Evolutionary conservation across 345 rosid genomes (phyloP), one percentile per base, ranked within the genome.

Genomic region (Ceriops zippeliana): DNA sequence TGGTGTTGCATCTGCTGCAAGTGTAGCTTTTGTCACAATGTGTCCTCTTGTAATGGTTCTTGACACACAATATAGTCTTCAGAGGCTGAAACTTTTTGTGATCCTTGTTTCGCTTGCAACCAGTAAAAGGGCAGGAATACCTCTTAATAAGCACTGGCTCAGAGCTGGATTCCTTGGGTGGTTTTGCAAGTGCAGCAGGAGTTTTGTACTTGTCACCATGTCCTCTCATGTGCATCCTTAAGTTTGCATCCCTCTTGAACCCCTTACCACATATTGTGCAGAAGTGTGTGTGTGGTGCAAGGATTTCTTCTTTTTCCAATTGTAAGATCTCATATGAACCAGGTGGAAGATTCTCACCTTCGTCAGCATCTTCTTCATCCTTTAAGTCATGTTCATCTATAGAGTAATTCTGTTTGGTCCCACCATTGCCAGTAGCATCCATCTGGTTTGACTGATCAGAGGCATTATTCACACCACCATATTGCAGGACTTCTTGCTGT

Each of bases 211-310:
- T 96, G 24, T 95, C 97, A 6, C 99, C 99, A 26, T 95, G 99
- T 8, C 99, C 99, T 81, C 99, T 81, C 99, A 95, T 95, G 73
- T 95, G 99, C 99, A 95, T 95, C 28, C 99, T 82, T 62, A 95
- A 77, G 74, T 95, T 95, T 0, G 99, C 99, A 49, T 95, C 99
- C 74, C 99, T 84, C 79, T 95, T 95, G 70, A 95, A 95, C 42
- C 99, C 99, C 63, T 95, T 95, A n/a, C 99, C 99, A 65, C 99
- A 95, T 63, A 95, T 89, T 0, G 87, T 85, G 75, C 99, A 95
- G 81, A 95, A 95, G 75, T 95, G 96, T 13, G 99, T 90, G 75
- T 95, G 99, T 2, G 96, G 99, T 7, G 99, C 99, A 8, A 95
- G 96, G 75, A 95, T 95, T 80, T 95, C 99, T 77, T 95, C 99